phyloP scores from a whole-genome alignment of 371 early-diverging fungal species.

The Apophysomyces elegans region DNA sequence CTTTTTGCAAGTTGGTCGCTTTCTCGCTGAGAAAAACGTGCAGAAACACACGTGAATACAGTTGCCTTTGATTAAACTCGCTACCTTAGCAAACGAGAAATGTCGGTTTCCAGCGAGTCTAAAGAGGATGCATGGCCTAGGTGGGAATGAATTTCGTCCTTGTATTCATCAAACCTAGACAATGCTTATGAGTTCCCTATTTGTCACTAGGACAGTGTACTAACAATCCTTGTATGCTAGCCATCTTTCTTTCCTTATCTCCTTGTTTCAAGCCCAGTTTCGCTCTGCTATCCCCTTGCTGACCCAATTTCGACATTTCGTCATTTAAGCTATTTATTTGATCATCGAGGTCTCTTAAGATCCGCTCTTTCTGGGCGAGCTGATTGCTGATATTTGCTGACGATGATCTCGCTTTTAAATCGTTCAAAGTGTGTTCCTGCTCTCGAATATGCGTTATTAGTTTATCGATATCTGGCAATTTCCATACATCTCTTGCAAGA shows the following conservation, averaged over 20 bases:
- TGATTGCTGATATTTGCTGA: conserved; percentile 1
- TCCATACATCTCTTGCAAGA: conserved; percentile 17
- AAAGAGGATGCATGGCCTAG: conserved; percentile 30
- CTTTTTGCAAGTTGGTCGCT: conserved; percentile 7
- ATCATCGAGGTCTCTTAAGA: conserved; percentile 35
- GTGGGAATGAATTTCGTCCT: conserved; percentile 32
- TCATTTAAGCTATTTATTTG: conserved; percentile 37
- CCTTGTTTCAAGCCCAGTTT: conserved; percentile 53
- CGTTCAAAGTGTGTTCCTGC: conserved; percentile 7
- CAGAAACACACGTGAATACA: neutral
- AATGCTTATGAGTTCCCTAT: conserved; percentile 11
- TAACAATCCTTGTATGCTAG: conserved; percentile 29
- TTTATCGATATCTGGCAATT: neutral
- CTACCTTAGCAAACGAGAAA: conserved; percentile 18
- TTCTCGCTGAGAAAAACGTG: neutral
- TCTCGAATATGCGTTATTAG: neutral
- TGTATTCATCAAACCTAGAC: conserved; percentile 27
- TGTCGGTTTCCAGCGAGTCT: conserved; percentile 32
- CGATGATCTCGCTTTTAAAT: neutral
- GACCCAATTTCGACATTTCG: conserved; percentile 55
- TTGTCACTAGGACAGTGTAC: neutral
- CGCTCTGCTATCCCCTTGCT: conserved; percentile 63
- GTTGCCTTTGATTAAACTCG: neutral
- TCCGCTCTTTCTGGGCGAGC: conserved; percentile 30
- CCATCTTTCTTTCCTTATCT: conserved; percentile 48